Evolutionary conservation across 2,329 filamentous ascomycete genomes (phyloP).

Genomic region (Colletotrichum limetticola): DNA sequence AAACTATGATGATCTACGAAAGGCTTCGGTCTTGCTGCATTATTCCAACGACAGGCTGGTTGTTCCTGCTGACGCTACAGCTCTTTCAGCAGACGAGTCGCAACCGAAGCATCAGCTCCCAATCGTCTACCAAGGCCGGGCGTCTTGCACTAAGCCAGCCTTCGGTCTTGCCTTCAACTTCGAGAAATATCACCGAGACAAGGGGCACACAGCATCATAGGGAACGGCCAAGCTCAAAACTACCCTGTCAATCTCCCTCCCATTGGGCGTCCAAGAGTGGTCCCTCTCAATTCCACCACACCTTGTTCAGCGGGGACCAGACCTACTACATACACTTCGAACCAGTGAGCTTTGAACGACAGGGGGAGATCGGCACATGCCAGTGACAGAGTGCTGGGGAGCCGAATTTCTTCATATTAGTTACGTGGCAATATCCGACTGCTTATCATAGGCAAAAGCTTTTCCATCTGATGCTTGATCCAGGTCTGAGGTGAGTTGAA

Average conservation of each 20-base stretch:
- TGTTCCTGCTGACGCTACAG: background rate
- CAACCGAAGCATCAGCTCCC: background rate
- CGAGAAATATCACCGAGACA: constrained; percentile 16
- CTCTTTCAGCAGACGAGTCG: background rate
- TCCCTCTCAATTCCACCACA: constrained; percentile 7
- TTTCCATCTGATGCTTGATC: background rate
- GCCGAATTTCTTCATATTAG: background rate
- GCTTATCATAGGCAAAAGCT: too few relatives aligned
- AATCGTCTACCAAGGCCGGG: constrained; percentile 12
- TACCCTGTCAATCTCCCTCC: background rate
- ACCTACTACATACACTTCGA: background rate
- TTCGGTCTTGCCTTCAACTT: constrained; percentile 15
- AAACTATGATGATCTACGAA: too few relatives aligned
- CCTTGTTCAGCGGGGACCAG: constrained; percentile 15
- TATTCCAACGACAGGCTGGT: too few relatives aligned
- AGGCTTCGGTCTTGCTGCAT: too few relatives aligned
- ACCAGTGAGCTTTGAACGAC: constrained; percentile 9
- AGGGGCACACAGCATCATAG: constrained; percentile 1
- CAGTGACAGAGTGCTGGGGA: constrained; percentile 12
- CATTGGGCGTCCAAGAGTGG: constrained; percentile 3
- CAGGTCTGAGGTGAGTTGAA: constrained; percentile 8
- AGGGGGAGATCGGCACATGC: background rate
- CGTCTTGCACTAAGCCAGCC: constrained; percentile 6
- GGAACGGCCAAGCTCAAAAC: background rate
- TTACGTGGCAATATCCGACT: too few relatives aligned